Evolutionary conservation across 2,329 filamentous ascomycete genomes (phyloP).

Genomic region (Corynespora cassiicola): DNA sequence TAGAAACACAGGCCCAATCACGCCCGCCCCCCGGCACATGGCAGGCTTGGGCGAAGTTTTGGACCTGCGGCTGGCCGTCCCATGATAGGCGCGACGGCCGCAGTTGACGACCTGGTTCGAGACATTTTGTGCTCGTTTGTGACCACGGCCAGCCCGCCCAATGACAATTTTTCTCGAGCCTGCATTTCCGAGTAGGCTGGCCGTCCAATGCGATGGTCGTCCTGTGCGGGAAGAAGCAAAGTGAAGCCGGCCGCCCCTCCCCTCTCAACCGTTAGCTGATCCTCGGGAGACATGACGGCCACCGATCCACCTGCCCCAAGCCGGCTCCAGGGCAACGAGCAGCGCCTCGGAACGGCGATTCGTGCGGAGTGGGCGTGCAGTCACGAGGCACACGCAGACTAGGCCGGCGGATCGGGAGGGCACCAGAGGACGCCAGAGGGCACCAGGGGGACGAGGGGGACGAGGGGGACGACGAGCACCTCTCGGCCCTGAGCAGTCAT

Average conservation of each 20-base stretch:
- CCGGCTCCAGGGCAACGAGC: conserved; percentile 1
- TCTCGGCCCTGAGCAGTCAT: background rate
- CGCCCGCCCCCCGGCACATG: conserved; percentile 15
- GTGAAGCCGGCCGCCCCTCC: conserved; percentile 7
- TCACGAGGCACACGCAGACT: conserved; percentile 22
- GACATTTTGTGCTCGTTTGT: too few relatives aligned
- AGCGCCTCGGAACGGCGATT: conserved; percentile 9
- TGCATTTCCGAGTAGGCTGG: too few relatives aligned
- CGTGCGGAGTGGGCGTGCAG: conserved; percentile 3
- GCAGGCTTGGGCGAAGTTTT: conserved; percentile 25
- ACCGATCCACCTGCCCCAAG: background rate
- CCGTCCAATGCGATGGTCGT: too few relatives aligned
- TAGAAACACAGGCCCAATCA: conserved; percentile 42
- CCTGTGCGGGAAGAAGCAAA: too few relatives aligned
- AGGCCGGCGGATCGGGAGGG: too few relatives aligned
- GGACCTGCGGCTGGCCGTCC: conserved; percentile 18
- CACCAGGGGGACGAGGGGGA: too few relatives aligned
- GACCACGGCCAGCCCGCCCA: conserved; percentile 30
- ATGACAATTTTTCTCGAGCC: conserved; percentile 16
- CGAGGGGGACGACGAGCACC: background rate
- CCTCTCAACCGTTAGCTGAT: conserved; percentile 11
- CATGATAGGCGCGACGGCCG: conserved; percentile 30
- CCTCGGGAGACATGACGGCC: conserved; percentile 3
- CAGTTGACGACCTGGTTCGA: too few relatives aligned
- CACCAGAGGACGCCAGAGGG: too few relatives aligned